Conservation (phyloP, 805 yeast species). For the Cephaloascus albidus region DNA sequence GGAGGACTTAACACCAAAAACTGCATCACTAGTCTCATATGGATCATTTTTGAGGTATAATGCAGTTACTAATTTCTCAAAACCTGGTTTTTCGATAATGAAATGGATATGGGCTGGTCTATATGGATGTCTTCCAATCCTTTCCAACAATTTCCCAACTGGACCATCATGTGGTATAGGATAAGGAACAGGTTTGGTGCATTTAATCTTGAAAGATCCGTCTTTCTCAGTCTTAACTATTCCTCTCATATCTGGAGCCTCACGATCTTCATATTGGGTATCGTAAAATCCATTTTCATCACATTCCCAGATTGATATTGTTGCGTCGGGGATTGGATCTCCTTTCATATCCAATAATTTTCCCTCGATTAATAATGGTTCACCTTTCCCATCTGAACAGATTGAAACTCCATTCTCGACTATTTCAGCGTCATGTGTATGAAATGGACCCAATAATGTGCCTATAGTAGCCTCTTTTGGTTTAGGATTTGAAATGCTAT, state of each 20-base stretch:
- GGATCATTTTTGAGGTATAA: constrained; percentile 11
- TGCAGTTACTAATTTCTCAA: constrained; percentile 12
- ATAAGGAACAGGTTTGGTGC: constrained; percentile 23
- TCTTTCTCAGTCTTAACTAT: constrained; percentile 7
- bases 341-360: constrained; percentile 8
- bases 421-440: constrained; percentile 12
- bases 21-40: constrained; percentile 12
- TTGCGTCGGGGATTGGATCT: constrained; percentile 9
- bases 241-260: constrained; percentile 13
- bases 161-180: constrained; percentile 31
- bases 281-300: constrained; percentile 13
- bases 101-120: constrained; percentile 20
- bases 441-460: constrained; percentile 14
- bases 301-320: constrained; percentile 13
- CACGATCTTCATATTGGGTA: constrained; percentile 11
- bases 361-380: constrained; percentile 13
- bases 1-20: constrained; percentile 11
- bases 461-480: constrained; percentile 12
- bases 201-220: constrained; percentile 15
- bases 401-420: constrained; percentile 9
- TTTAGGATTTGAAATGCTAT: constrained; percentile 11
- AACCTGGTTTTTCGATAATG: constrained; percentile 11
- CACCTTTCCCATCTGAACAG: constrained; percentile 11
- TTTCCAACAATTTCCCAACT: constrained; percentile 19
- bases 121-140: constrained; percentile 24